Evolutionary conservation across 352 stramenopile species (phyloP).

Genomic region (Pythium myriotylum): DNA sequence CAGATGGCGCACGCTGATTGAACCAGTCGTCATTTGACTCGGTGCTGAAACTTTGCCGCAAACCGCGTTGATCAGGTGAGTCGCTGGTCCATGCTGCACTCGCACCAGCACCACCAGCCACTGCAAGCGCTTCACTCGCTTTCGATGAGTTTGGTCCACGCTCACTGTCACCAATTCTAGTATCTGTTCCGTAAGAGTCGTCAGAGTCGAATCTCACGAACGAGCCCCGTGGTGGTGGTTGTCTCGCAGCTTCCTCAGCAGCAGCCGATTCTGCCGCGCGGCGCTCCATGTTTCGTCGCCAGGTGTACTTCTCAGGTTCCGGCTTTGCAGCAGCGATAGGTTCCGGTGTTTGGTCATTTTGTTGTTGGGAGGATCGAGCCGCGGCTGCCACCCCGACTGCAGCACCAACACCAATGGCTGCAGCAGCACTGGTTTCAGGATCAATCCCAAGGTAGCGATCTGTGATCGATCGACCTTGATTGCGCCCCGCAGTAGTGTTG

Average conservation of each 20-base stretch:
- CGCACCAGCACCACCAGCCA: no score
- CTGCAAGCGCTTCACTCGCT: background rate
- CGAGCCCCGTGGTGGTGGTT: constrained; percentile 8
- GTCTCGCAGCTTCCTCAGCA: constrained; percentile 11
- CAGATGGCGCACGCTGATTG: constrained; percentile 18
- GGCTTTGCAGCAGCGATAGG: constrained; percentile 9
- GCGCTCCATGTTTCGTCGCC: constrained; percentile 31
- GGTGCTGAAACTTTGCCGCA: constrained; percentile 15
- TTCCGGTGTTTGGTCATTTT: constrained; percentile 1
- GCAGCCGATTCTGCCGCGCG: constrained; percentile 20
- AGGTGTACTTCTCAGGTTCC: constrained; percentile 23
- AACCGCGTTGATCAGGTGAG: constrained; percentile 2
- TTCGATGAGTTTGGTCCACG: constrained; percentile 1
- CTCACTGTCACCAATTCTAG: background rate
- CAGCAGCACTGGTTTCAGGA: constrained; percentile 5
- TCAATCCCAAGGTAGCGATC: constrained; percentile 22
- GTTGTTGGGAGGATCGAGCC: constrained; percentile 13
- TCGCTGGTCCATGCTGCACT: background rate
- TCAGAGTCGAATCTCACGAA: constrained; percentile 27
- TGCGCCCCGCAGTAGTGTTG: background rate
- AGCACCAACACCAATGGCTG: constrained; percentile 9
- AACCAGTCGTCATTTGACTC: constrained; percentile 27
- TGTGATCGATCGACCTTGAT: constrained; percentile 23
- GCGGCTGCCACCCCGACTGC: constrained; percentile 10
- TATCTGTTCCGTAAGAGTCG: constrained; percentile 19